Conservation (phyloP, 768 basidiomycete genomes). For the Clathrus columnatus region DNA sequence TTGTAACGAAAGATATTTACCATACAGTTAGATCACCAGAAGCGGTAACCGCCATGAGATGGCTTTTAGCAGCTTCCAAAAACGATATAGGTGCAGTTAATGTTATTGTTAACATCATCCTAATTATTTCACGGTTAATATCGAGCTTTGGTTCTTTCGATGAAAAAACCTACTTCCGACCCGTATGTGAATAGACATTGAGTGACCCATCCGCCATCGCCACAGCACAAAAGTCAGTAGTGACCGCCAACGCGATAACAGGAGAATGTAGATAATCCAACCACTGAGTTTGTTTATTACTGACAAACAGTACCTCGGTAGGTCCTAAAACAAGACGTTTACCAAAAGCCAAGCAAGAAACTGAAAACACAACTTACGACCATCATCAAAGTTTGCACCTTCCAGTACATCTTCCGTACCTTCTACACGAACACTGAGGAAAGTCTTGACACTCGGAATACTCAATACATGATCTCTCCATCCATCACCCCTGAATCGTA, state of each 20-base stretch:
- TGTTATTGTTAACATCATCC: constrained; percentile 67
- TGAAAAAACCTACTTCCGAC: constrained; percentile 54
- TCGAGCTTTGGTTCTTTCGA: not conserved
- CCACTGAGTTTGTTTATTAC: constrained; percentile 72
- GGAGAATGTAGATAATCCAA: constrained; percentile 78
- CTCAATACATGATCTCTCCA: constrained; percentile 33
- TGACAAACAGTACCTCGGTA: constrained; percentile 58
- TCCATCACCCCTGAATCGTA: constrained; percentile 10
- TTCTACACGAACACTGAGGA: constrained; percentile 50
- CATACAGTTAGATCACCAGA: constrained; percentile 68
- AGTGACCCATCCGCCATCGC: constrained; percentile 72
- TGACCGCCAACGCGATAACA: constrained; percentile 57
- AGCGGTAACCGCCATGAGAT: constrained; percentile 64
- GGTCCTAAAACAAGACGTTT: constrained; percentile 32
- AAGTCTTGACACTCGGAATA: constrained; percentile 52
- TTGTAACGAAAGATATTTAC: constrained; percentile 31
- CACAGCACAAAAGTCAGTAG: constrained; percentile 61
- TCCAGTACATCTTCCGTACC: constrained; percentile 65
- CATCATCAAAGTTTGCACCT: constrained; percentile 64
- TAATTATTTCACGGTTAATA: constrained; percentile 21
- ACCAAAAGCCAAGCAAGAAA: not conserved
- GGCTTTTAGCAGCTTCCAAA: constrained; percentile 55
- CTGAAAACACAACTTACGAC: constrained; percentile 28
- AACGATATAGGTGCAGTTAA: constrained; percentile 65
- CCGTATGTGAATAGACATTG: constrained; percentile 77